These are phyloP conservation scores for Coemansia reversa DNA, from an alignment of 192 early-diverging fungal species.

Conservation along the genomic window DNA sequence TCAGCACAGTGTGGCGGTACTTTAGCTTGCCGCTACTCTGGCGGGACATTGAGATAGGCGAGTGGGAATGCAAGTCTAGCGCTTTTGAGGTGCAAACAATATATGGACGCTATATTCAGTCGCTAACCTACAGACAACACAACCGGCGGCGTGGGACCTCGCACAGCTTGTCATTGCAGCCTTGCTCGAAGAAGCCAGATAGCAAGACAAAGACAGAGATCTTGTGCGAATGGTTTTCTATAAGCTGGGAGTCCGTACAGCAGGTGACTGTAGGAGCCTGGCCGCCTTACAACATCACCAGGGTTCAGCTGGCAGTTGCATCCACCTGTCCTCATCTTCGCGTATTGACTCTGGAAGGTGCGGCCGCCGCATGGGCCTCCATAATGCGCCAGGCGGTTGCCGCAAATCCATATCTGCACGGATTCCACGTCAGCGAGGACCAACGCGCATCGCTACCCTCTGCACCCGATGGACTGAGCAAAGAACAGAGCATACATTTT, in stretches of 20 bases:
- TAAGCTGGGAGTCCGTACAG: slow-evolving; percentile 19
- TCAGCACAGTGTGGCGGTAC: slow-evolving; percentile 30
- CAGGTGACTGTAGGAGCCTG: slow-evolving; percentile 38
- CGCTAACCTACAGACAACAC: slow-evolving; percentile 32
- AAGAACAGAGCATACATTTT: slow-evolving; percentile 9
- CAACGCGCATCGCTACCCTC: slow-evolving; percentile 37
- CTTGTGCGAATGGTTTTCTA: slow-evolving; percentile 39
- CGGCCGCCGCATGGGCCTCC: slow-evolving; percentile 36
- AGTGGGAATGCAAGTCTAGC: slow-evolving; percentile 31
- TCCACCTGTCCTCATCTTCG: slow-evolving; percentile 16
- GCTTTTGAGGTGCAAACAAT: slow-evolving; percentile 13
- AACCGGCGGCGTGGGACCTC: slow-evolving; percentile 32
- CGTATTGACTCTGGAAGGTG: slow-evolving; percentile 34
- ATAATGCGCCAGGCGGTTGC: slow-evolving; percentile 29
- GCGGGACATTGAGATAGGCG: slow-evolving; percentile 40
- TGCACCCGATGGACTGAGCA: slow-evolving; percentile 23
- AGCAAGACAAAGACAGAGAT: slow-evolving; percentile 38
- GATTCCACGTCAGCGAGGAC: slow-evolving; percentile 44
- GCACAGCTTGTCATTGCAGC: background rate
- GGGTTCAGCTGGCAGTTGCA: slow-evolving; percentile 28
- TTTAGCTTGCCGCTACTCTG: slow-evolving; percentile 37
- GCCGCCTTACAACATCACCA: slow-evolving; percentile 47
- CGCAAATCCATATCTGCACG: slow-evolving; percentile 19
- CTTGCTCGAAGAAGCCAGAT: background rate
- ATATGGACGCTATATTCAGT: slow-evolving; percentile 22